A percentile compares a stretch with the other conserved stretches of the same genome.
Conservation (phyloP, 306 rosid species). For the Albizia julibrissin region DNA sequence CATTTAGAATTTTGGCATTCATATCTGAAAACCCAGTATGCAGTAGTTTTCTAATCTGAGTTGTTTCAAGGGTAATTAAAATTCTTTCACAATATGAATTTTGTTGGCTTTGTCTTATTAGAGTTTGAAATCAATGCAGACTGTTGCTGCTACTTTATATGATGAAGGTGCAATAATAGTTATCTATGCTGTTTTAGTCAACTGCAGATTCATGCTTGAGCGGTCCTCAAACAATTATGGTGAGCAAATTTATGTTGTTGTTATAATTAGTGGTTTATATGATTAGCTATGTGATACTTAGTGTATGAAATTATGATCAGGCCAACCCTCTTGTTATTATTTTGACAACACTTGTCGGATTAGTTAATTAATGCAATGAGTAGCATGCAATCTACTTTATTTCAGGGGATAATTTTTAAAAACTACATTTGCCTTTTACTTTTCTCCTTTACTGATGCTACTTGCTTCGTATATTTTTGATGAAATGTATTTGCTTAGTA, state of each 20-base stretch:
- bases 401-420: background rate
- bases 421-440: background rate
- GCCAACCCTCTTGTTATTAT: conserved; percentile 2
- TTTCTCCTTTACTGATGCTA: conserved; percentile 22
- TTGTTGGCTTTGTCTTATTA: conserved; percentile 12
- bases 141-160: conserved; percentile 77
- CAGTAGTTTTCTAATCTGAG: conserved; percentile 25
- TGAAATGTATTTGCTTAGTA: conserved; percentile 12
- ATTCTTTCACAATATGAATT: conserved; percentile 32
- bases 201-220: conserved; percentile 92
- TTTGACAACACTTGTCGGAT: conserved; percentile 6
- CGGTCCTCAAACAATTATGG: conserved; percentile 92
- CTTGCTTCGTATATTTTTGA: conserved; percentile 12
- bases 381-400: background rate
- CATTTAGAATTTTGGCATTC: conserved; percentile 88
- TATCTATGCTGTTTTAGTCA: conserved; percentile 81
- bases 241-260: conserved; percentile 38
- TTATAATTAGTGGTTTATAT: conserved; percentile 9
- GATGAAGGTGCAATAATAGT: conserved; percentile 89
- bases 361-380: conserved; percentile 16
- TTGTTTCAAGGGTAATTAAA: conserved; percentile 17
- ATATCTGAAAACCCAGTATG: conserved; percentile 96
- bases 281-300: conserved; percentile 10
- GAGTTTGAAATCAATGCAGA: conserved; percentile 54
- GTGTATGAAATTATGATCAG: background rate